phyloP scores from a whole-genome alignment of 208 protist species.

The Trypanosoma melophagium region DNA sequence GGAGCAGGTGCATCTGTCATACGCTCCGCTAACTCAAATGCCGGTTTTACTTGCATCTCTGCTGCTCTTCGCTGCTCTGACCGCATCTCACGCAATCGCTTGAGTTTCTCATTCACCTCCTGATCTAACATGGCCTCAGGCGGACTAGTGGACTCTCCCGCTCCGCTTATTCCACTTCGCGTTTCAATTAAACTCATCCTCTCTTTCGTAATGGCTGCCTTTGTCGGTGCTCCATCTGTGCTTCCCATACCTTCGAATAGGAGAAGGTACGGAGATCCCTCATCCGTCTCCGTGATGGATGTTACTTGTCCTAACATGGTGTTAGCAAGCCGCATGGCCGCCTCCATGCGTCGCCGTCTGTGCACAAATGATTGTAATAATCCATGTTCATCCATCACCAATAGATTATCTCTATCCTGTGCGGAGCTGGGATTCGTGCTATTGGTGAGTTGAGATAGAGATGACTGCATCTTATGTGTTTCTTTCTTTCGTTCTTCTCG shows the following conservation, averaged over 20 bases:
- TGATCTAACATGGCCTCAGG: constrained; percentile 10
- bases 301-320: constrained; percentile 13
- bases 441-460: neutral
- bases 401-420: neutral
- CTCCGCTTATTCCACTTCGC: neutral
- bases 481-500: neutral
- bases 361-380: constrained; percentile 14
- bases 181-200: neutral
- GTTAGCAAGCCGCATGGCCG: constrained; percentile 7
- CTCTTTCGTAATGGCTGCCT: neutral
- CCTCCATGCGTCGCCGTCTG: constrained; percentile 23
- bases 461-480: neutral
- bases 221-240: neutral
- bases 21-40: constrained; percentile 15
- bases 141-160: neutral
- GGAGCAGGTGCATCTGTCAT: constrained; percentile 30
- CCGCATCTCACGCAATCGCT: constrained; percentile 27
- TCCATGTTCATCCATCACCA: constrained; percentile 8
- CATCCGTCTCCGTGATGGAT: constrained; percentile 6
- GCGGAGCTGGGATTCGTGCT: neutral
- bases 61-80: constrained; percentile 37
- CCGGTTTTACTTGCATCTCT: constrained; percentile 22
- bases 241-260: neutral
- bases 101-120: constrained; percentile 17
- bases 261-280: neutral